These are phyloP conservation scores for Hanseniaspora lachancei DNA, from an alignment of 805 yeast species.

Conservation along the genomic window DNA sequence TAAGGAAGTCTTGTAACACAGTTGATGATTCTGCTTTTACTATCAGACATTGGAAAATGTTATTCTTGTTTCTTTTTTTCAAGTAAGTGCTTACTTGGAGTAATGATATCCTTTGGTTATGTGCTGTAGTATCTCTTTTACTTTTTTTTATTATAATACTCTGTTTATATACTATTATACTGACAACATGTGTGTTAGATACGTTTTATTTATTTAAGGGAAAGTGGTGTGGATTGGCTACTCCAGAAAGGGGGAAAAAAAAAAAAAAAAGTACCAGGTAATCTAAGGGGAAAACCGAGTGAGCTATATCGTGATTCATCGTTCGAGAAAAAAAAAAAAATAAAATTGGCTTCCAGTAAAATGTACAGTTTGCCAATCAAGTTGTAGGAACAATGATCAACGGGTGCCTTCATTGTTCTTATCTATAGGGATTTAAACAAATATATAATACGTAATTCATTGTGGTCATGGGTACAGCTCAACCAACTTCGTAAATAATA, in stretches of 20 bases:
- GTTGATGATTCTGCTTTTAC: slow-evolving; percentile 23
- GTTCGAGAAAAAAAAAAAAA: neutral
- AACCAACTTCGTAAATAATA: neutral
- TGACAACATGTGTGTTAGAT: neutral
- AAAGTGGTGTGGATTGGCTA: neutral
- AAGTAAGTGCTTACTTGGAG: no score
- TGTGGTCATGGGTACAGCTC: neutral
- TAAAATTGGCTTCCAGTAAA: neutral
- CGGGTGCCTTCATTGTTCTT: no score
- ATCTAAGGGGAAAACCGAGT: neutral
- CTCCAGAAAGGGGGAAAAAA: neutral
- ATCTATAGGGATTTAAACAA: neutral
- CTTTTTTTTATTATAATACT: no score
- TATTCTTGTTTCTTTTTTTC: neutral
- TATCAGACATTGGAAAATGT: neutral
- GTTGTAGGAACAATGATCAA: no score
- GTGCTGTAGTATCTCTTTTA: neutral
- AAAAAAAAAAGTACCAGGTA: neutral
- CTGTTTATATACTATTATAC: neutral
- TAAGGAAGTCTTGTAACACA: slow-evolving; percentile 29
- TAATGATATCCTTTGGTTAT: neutral
- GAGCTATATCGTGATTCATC: neutral
- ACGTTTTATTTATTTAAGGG: neutral
- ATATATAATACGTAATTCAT: neutral
- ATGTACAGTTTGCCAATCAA: no score